Evolutionary conservation across 2,329 filamentous ascomycete species (phyloP).

Genomic region (Penicillium fuscoglaucum): DNA sequence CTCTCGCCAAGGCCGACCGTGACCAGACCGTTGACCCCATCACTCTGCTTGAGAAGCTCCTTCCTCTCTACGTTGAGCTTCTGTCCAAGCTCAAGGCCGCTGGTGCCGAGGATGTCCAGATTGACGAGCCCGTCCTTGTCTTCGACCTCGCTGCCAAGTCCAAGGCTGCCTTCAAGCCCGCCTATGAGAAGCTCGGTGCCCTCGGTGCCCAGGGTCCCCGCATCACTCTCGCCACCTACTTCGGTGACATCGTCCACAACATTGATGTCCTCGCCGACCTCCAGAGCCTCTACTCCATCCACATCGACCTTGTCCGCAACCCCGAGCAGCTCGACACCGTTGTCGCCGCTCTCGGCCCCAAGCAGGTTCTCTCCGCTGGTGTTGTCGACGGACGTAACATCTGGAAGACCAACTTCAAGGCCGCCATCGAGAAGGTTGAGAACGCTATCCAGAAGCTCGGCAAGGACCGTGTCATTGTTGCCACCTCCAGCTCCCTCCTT

Average conservation of each 20-base stretch:
- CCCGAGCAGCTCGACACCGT: conserved; percentile 94
- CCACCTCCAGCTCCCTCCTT: conserved; percentile 95
- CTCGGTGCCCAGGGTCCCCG: conserved; percentile 81
- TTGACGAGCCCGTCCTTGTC: conserved; percentile 96
- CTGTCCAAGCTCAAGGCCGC: conserved; percentile 91
- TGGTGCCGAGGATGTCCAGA: conserved; percentile 94
- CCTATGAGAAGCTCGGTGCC: conserved; percentile 78
- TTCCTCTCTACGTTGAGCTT: conserved; percentile 93
- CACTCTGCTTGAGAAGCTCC: conserved; percentile 85
- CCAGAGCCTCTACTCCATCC: conserved; percentile 75
- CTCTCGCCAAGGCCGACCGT: conserved; percentile 97
- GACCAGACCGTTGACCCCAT: conserved; percentile 90
- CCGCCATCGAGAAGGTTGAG: conserved; percentile 87
- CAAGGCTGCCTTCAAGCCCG: conserved; percentile 97
- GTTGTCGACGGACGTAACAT: conserved; percentile 99
- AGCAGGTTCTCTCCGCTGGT: conserved; percentile 90
- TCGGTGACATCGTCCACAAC: conserved; percentile 99
- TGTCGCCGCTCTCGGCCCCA: conserved; percentile 75
- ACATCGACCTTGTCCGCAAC: conserved; percentile 96
- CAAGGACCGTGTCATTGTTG: conserved; percentile 95
- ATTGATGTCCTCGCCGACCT: conserved; percentile 79
- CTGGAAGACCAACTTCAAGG: conserved; percentile 99
- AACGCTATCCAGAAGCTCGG: conserved; percentile 90
- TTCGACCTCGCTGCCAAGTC: conserved; percentile 86
- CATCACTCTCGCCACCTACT: conserved; percentile 93